Percentiles rank a stretch among this genome's conserved stretches.
Evolutionary conservation across 805 yeast species (phyloP).

Genomic region (Pichia heedii): DNA sequence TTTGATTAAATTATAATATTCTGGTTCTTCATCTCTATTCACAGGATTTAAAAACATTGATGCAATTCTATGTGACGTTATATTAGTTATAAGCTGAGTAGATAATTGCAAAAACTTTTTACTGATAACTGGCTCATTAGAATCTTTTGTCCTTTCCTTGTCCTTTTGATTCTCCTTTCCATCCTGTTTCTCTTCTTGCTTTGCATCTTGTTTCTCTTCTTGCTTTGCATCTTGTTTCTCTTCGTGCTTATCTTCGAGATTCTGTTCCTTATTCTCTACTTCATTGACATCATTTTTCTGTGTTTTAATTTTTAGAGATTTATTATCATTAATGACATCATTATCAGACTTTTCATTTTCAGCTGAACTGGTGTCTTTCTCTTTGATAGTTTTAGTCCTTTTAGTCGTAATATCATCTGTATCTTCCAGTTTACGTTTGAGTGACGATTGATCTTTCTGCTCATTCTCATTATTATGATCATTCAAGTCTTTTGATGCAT

Average conservation of each 20-base stretch:
- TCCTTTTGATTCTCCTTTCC: not conserved
- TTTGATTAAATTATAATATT: slow-evolving; percentile 51
- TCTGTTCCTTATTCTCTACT: too few relatives aligned
- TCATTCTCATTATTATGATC: slow-evolving; percentile 6
- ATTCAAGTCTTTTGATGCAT: slow-evolving; percentile 1
- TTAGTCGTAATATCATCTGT: not conserved
- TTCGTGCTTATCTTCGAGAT: not conserved
- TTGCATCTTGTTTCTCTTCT: not conserved
- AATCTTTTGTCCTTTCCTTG: not conserved
- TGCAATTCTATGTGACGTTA: slow-evolving; percentile 63
- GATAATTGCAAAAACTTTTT: slow-evolving; percentile 57
- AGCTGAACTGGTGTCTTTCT: not conserved
- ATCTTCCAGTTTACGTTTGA: slow-evolving; percentile 2
- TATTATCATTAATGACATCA: too few relatives aligned
- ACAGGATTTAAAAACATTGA: slow-evolving; percentile 70
- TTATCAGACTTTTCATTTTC: not conserved
- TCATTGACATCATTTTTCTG: too few relatives aligned
- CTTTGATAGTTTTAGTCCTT: not conserved
- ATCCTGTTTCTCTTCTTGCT: slow-evolving; percentile 1
- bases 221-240: slow-evolving; percentile 2
- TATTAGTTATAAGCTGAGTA: slow-evolving; percentile 50
- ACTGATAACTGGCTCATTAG: not conserved
- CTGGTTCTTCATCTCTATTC: slow-evolving; percentile 55
- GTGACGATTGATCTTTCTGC: not conserved
- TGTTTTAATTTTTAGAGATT: too few relatives aligned